A percentile compares a stretch with the other conserved stretches of the same genome.
Evolutionary conservation across 2,329 filamentous ascomycete genomes (phyloP).

Genomic region (Aquanectria penicillioides): DNA sequence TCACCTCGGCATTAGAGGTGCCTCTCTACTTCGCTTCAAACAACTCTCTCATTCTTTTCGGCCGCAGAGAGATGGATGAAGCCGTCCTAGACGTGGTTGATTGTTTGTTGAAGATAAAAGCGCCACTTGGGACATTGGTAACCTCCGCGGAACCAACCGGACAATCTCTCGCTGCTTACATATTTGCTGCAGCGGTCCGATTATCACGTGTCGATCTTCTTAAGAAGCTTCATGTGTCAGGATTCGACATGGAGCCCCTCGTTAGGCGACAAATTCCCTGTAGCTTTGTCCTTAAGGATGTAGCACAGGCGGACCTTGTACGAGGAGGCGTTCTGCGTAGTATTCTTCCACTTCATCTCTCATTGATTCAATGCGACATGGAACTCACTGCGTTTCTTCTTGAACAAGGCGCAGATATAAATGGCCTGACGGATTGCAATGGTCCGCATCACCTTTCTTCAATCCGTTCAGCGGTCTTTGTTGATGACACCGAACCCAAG

Average conservation of each 20-base stretch:
- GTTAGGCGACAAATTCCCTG: background rate
- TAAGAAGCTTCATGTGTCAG: background rate
- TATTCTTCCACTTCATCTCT: background rate
- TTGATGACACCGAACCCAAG: too few relatives aligned
- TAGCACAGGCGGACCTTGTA: too few relatives aligned
- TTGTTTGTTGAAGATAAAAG: background rate
- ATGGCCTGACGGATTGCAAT: background rate
- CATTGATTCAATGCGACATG: background rate
- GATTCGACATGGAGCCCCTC: background rate
- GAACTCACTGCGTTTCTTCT: background rate
- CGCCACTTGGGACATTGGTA: background rate
- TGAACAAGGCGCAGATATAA: background rate
- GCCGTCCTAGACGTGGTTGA: background rate
- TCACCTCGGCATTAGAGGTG: background rate
- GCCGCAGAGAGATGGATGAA: background rate
- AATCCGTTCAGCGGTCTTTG: background rate
- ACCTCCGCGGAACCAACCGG: background rate
- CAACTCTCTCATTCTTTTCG: background rate
- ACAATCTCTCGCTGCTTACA: background rate
- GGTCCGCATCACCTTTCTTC: background rate
- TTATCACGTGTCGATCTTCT: background rate
- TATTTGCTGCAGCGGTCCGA: background rate
- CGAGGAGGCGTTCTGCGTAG: background rate
- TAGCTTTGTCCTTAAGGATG: fast-evolving
- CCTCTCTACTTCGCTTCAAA: background rate